Evolutionary conservation across 306 rosid genomes (phyloP).

Genomic region (Vigna reflexopilosa): DNA sequence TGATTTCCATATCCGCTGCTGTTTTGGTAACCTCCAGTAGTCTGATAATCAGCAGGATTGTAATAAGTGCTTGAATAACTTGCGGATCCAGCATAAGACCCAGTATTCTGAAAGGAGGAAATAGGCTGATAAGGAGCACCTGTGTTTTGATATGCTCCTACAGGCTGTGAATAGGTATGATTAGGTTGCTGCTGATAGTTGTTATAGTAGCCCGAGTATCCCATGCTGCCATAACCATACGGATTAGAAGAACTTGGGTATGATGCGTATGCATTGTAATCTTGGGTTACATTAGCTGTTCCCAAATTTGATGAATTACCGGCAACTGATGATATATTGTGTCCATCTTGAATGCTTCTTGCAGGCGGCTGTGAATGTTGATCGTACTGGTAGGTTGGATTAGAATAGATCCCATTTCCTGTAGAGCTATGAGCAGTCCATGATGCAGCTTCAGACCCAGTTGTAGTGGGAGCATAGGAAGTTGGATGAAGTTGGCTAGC

Average conservation of each 20-base stretch:
- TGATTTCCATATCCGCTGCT: constrained; percentile 78
- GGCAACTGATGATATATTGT: constrained; percentile 64
- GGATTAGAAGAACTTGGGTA: constrained; percentile 83
- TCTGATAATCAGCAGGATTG: constrained; percentile 99
- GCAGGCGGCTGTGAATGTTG: constrained; percentile 73
- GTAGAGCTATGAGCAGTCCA: constrained; percentile 72
- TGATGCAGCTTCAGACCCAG: constrained; percentile 68
- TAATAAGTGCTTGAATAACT: constrained; percentile 99
- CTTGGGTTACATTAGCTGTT: constrained; percentile 86
- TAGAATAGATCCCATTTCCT: constrained; percentile 70
- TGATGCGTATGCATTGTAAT: constrained; percentile 82
- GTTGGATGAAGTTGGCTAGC: constrained; percentile 68
- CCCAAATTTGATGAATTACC: constrained; percentile 90
- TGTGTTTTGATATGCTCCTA: constrained; percentile 99
- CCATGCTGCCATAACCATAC: constrained; percentile 91
- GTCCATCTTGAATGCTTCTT: constrained; percentile 71
- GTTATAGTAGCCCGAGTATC: constrained; percentile 82
- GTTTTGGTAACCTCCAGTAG: constrained; percentile 88
- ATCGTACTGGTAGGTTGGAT: constrained; percentile 75
- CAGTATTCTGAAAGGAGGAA: constrained; percentile 99
- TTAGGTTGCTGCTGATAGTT: constrained; percentile 91
- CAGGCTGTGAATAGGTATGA: constrained; percentile 90
- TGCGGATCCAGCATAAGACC: constrained; percentile 99
- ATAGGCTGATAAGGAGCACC: constrained; percentile 99
- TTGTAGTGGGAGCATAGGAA: constrained; percentile 56